These are phyloP conservation scores for Tagetes patula DNA, from an alignment of 129 eudicot genomes.

Conservation along the genomic window DNA sequence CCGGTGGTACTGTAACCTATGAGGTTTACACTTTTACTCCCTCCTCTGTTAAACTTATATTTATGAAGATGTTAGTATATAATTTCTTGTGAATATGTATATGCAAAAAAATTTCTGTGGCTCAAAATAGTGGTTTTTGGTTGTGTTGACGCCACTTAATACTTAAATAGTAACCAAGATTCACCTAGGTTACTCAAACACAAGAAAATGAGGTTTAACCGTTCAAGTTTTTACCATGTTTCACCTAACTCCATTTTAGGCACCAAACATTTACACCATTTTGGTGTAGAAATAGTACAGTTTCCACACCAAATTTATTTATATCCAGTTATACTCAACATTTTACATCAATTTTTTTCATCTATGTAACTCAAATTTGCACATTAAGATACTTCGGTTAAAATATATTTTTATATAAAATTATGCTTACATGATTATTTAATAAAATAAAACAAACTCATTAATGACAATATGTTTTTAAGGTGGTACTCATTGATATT, in stretches of 20 bases:
- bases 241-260: background rate
- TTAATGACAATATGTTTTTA: background rate
- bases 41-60: conserved; percentile 10
- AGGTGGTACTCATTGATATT: background rate
- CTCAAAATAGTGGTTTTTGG: background rate
- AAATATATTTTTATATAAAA: background rate
- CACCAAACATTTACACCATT: background rate
- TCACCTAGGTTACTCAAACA: background rate
- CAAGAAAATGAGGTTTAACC: background rate
- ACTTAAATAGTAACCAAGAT: background rate
- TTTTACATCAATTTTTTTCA: background rate
- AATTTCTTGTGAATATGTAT: background rate
- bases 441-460: background rate
- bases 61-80: background rate
- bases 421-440: background rate
- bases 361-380: background rate
- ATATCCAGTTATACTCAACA: background rate
- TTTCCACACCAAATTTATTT: background rate
- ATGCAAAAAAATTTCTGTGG: background rate
- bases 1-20: conserved; percentile 72
- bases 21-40: conserved; percentile 57
- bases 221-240: background rate
- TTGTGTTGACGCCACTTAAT: background rate
- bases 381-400: background rate
- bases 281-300: background rate